Evolutionary conservation across 805 yeast genomes (phyloP).

Genomic region (Candida sakaeoensis): DNA sequence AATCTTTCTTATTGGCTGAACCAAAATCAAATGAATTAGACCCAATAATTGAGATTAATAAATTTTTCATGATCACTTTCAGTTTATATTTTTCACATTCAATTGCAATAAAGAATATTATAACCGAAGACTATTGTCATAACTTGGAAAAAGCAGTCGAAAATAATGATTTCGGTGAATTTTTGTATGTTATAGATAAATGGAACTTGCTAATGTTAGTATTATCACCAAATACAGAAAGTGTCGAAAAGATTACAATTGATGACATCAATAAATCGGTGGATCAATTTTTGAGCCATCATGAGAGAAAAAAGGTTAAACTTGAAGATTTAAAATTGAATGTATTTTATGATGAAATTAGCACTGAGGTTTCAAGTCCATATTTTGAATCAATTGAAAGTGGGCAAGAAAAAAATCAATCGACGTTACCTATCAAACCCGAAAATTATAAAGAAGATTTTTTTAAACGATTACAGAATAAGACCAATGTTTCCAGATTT

Average conservation of each 20-base stretch:
- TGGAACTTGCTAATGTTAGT: conserved; percentile 40
- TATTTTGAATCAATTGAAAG: conserved; percentile 6
- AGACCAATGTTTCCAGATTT: conserved; percentile 25
- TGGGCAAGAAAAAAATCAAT: conserved; percentile 1
- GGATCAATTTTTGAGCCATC: conserved; percentile 13
- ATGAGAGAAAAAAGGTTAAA: conserved; percentile 14
- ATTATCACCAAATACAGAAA: conserved; percentile 28
- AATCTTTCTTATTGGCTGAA: conserved; percentile 44
- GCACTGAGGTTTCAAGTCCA: conserved; percentile 12
- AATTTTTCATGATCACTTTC: conserved; percentile 38
- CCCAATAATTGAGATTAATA: conserved; percentile 61
- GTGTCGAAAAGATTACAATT: conserved; percentile 7
- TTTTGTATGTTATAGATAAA: conserved; percentile 35
- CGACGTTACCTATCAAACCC: conserved; percentile 16
- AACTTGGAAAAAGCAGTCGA: conserved; percentile 27
- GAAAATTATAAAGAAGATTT: conserved; percentile 18
- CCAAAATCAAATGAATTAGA: conserved; percentile 57
- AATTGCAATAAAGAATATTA: conserved; percentile 23
- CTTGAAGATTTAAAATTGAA: conserved; percentile 19
- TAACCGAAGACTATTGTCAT: conserved; percentile 31
- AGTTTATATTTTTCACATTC: conserved; percentile 41
- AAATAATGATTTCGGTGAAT: conserved; percentile 29
- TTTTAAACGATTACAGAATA: conserved; percentile 17
- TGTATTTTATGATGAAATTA: conserved; percentile 16
- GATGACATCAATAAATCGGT: conserved; percentile 23